Base-by-base conservation (phyloP, 768 basidiomycete genomes). In the Kwoniella dendrophila region DNA sequence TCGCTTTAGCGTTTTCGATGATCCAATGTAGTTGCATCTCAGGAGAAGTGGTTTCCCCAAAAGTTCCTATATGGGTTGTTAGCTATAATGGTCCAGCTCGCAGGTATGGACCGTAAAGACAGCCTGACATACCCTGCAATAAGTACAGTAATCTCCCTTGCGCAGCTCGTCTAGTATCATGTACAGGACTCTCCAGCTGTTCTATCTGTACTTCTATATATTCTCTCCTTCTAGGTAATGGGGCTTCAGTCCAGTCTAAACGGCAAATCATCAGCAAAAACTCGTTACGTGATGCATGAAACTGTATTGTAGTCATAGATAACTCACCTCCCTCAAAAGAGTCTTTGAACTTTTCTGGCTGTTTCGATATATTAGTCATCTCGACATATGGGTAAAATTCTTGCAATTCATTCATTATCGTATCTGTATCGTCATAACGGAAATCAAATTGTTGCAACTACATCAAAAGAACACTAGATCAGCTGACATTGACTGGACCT, bases 331-430 rank as follows among this genome's bases (percentile, higher is more conserved):
- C 86, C 30, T 83, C 80, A 75, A 89, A 94, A 43, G 88, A 90
- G 38, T 87, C 87, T 72, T 89, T 85, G 89, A 92, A 96, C 45
- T 90, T 88, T 73, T 87, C 88, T 66, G 90, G 82, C 76, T 92
- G 91, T 82, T 91, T 90, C 2, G 86, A 86, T 22, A 92, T 88
- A 76, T 93, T 90, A 0, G 89, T 86, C 85, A 92, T 90, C 82
- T 97, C 95, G 63, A 92, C 87, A 80, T 96, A 99, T 22, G 92
- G 91, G 79, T 95, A 98, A 81, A 98, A 97, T 80, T 99, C 96
- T 61, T 97, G 90, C 38, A 99, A 87, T 78, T 99, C 96, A 71
- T 90, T 89, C 84, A 95, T 88, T 20, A 97, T 87, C 4, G 90
- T 93, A 79, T 96, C 92, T 74, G 95, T 93, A 78, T 98, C 94